Evolutionary conservation across 495 filamentous ascomycete species (phyloP), one percentile per base, ranked within the genome.

Genomic region (Hypoxylon trugodes): DNA sequence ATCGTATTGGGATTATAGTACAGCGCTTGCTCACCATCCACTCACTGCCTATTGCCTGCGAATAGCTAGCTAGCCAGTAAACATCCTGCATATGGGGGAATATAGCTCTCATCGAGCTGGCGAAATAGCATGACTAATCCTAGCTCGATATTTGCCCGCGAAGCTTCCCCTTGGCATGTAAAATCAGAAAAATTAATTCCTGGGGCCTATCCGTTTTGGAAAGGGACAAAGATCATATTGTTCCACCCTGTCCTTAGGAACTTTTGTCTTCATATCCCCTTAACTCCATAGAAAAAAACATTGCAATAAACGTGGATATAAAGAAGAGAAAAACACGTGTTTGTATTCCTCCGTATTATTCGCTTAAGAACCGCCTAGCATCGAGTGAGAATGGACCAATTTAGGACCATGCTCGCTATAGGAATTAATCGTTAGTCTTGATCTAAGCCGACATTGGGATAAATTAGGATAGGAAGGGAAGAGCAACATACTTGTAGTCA

Each of bases 401-500:
- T 76, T 79, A 6, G 79, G 79, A 1, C 79, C 79, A 12, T 70
- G 43, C 37, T 80, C 77, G 59, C 79, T 81, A 32, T 36, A 48
- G 52, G 28, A 12, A 18, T 9, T n/a, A 36, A 41, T 41, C 5
- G 15, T 73, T 55, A 72, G 69, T 33, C n/a, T 41, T 21, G 1
- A 36, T 16, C 40, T 56, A 21, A 12, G 16, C 30, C 2, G 24
- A 28, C 5, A 0, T 6, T 9, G 33, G 22, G 38, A 25, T 2
- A 13, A 15, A 48, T 9, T 22, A 4, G 19, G 18, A 30, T 18
- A 8, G 21, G 24, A 1, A 30, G 25, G 15, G 9, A 7, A 12
- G 13, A 8, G 8, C 12, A 28, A 76, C 78, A 76, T 51, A 81
- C 79, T 82, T 81, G 60, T 79, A 82, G 60, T 82, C 79, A 4